Evolutionary conservation across 345 rosid genomes (phyloP).

Genomic region (Hibiscus trionum): DNA sequence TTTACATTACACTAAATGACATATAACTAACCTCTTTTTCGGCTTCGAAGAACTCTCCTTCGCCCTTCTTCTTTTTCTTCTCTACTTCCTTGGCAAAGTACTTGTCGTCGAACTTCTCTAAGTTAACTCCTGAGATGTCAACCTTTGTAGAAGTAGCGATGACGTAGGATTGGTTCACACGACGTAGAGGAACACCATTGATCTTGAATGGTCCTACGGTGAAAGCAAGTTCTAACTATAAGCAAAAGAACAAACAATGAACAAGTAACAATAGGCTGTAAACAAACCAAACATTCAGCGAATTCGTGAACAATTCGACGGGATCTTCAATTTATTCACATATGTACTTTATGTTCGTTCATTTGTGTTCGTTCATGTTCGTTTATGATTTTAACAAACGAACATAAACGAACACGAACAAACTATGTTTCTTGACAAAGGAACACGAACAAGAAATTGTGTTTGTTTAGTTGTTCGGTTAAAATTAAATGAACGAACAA

Average conservation of each 20-base stretch:
- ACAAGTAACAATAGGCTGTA: no score
- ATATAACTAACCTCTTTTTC: background rate
- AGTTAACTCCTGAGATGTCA: slow-evolving; percentile 45
- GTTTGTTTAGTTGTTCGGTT: no score
- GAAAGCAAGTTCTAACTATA: background rate
- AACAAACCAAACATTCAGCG: no score
- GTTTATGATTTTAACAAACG: no score
- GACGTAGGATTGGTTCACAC: slow-evolving; percentile 61
- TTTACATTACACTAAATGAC: no score
- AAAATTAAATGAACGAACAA: background rate
- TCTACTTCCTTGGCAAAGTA: slow-evolving; percentile 20
- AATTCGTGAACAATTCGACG: no score
- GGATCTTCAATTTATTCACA: no score
- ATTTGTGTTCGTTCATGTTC: no score
- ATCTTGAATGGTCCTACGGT: slow-evolving; percentile 64
- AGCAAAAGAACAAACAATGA: background rate
- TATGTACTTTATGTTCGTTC: no score
- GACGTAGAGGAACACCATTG: slow-evolving; percentile 64
- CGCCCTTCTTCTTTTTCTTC: background rate
- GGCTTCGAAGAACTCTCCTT: slow-evolving; percentile 28
- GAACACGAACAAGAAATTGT: no score
- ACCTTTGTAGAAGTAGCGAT: slow-evolving; percentile 45
- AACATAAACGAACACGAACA: no score
- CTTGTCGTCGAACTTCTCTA: slow-evolving; percentile 52
- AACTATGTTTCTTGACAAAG: no score